phyloP scores from a whole-genome alignment of 805 yeast genomes.

The Novakomyces olei region DNA sequence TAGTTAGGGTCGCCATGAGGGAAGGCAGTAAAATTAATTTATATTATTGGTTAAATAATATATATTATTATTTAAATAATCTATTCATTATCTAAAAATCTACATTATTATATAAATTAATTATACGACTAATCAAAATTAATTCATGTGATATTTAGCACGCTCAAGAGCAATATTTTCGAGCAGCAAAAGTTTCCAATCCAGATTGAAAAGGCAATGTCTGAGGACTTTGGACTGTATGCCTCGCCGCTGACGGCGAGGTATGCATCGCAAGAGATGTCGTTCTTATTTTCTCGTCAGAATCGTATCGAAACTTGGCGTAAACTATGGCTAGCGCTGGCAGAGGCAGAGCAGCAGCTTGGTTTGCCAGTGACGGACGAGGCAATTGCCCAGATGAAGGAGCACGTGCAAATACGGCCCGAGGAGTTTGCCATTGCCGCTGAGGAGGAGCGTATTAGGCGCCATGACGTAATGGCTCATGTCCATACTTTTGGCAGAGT shows the following conservation, averaged over 20 bases:
- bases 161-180: no score
- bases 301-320: slow-evolving; percentile 97
- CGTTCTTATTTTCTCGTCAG: slow-evolving; percentile 71
- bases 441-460: slow-evolving; percentile 86
- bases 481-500: slow-evolving; percentile 86
- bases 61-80: no score
- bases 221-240: neutral
- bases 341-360: slow-evolving; percentile 82
- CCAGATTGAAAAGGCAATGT: no score
- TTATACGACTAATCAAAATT: no score
- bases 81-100: no score
- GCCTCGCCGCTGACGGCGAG: slow-evolving; percentile 63
- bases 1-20: no score
- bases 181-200: no score
- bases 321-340: slow-evolving; percentile 84
- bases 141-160: no score
- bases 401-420: slow-evolving; percentile 64
- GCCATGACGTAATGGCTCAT: slow-evolving; percentile 99
- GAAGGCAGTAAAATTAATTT: no score
- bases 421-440: slow-evolving; percentile 79
- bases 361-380: slow-evolving; percentile 81
- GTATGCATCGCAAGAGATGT: slow-evolving; percentile 96
- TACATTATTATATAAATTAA: no score
- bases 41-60: no score
- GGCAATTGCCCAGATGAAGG: slow-evolving; percentile 69